Evolutionary conservation across 768 basidiomycete genomes (phyloP).

Genomic region (Russula ochroleuca): DNA sequence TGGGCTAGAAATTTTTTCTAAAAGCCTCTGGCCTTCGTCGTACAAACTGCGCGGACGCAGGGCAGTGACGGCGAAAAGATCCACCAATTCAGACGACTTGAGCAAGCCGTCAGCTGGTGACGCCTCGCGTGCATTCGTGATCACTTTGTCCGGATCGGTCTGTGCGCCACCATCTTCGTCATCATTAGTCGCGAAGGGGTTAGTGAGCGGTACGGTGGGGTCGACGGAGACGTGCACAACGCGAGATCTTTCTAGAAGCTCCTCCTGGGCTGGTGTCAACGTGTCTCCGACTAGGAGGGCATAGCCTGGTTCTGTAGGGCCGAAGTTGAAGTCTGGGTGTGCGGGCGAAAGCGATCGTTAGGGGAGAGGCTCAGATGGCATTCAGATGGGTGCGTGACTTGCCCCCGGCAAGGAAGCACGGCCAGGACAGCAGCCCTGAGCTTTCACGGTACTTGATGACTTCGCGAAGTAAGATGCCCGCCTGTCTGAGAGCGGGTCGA

Average conservation of each 20-base stretch:
- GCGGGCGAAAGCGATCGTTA: background rate
- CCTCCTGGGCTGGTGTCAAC: conserved; percentile 52
- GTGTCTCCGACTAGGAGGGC: conserved; percentile 63
- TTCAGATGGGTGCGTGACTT: conserved; percentile 22
- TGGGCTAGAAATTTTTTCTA: background rate
- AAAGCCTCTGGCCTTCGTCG: conserved; percentile 44
- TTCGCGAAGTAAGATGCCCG: conserved; percentile 66
- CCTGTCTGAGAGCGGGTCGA: conserved; percentile 51
- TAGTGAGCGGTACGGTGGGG: conserved; percentile 42
- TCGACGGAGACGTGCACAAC: conserved; percentile 72
- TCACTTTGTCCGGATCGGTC: conserved; percentile 62
- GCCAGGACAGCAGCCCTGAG: conserved; percentile 52
- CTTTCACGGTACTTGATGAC: conserved; percentile 51
- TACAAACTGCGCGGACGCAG: conserved; percentile 61
- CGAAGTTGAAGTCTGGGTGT: conserved; percentile 82
- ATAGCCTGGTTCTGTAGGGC: conserved; percentile 79
- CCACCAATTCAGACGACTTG: conserved; percentile 49
- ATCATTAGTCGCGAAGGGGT: conserved; percentile 34
- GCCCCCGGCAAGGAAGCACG: conserved; percentile 84
- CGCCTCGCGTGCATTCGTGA: conserved; percentile 68
- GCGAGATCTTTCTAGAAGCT: conserved; percentile 54
- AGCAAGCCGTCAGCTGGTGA: conserved; percentile 64
- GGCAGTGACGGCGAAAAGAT: conserved; percentile 40
- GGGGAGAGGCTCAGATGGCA: background rate
- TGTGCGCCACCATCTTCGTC: conserved; percentile 43